phyloP scores from a whole-genome alignment of 176 grass and related monocot species.

The Aegilops tauschii region DNA sequence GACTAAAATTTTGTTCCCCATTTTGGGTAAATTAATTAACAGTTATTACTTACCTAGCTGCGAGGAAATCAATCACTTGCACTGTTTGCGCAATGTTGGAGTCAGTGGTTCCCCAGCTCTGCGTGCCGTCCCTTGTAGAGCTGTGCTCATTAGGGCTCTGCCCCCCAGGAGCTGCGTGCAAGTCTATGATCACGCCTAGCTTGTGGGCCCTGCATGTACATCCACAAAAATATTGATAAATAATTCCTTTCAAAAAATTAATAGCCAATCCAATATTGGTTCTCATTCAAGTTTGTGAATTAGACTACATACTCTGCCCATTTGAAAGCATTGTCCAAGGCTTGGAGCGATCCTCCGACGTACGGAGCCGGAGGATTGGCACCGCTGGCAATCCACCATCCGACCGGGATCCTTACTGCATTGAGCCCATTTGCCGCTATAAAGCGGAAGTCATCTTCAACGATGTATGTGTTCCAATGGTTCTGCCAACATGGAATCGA shows the following conservation, averaged over 20 bases:
- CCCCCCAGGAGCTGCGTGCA: constrained; percentile 57
- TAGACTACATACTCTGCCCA: constrained; percentile 62
- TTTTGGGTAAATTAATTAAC: no score
- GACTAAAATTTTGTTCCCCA: no score
- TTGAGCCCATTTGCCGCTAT: constrained; percentile 30
- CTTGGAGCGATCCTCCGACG: constrained; percentile 44
- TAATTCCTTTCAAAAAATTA: not conserved
- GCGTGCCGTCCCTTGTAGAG: constrained; percentile 43
- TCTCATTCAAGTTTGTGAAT: not conserved
- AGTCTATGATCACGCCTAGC: constrained; percentile 50
- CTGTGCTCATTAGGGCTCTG: constrained; percentile 67
- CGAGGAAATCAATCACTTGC: constrained; percentile 52
- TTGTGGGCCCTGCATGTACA: constrained; percentile 36
- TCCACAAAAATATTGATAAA: not conserved
- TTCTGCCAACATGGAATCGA: constrained; percentile 17
- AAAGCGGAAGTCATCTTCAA: constrained; percentile 57
- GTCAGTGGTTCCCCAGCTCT: constrained; percentile 51
- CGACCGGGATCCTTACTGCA: constrained; percentile 66
- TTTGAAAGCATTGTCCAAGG: constrained; percentile 64
- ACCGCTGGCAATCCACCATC: constrained; percentile 74
- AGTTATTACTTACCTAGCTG: not conserved
- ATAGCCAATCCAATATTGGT: no score
- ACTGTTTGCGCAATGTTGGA: constrained; percentile 48
- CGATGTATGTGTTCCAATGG: constrained; percentile 62
- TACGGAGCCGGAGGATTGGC: constrained; percentile 49